A percentile compares a stretch with the other conserved stretches of the same genome.
Conservation (phyloP, 2,329 filamentous ascomycete species). For the Aspergillus pseudonomiae region DNA sequence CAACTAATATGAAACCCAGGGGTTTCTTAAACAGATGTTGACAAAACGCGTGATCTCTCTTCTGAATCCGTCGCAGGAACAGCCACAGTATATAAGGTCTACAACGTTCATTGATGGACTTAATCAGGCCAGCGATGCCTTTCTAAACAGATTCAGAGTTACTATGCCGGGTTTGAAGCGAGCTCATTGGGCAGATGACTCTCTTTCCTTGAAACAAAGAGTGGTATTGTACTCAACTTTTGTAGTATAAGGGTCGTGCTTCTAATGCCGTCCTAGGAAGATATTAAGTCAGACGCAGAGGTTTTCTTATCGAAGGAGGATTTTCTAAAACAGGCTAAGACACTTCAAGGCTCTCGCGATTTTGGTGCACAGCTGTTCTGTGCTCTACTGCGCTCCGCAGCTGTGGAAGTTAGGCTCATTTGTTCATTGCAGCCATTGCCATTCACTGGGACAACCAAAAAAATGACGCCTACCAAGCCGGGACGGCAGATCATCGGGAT, state of each 20-base stretch:
- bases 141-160: slow-evolving; percentile 70
- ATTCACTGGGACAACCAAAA: slow-evolving; percentile 58
- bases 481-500: slow-evolving; percentile 40
- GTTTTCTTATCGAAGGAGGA: slow-evolving; percentile 69
- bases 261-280: slow-evolving; percentile 47
- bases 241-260: slow-evolving; percentile 10
- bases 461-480: slow-evolving; percentile 46
- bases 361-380: slow-evolving; percentile 90
- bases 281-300: slow-evolving; percentile 66
- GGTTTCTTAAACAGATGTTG: slow-evolving; percentile 65
- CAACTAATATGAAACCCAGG: slow-evolving; percentile 25
- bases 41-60: slow-evolving; percentile 66
- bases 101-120: slow-evolving; percentile 79
- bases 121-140: slow-evolving; percentile 68
- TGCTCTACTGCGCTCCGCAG: slow-evolving; percentile 78
- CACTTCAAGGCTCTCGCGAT: slow-evolving; percentile 79
- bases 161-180: slow-evolving; percentile 71
- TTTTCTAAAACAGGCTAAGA: slow-evolving; percentile 71
- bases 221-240: slow-evolving; percentile 23
- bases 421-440: slow-evolving; percentile 86
- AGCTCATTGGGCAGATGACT: slow-evolving; percentile 74
- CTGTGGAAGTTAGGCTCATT: slow-evolving; percentile 78
- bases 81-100: slow-evolving; percentile 75
- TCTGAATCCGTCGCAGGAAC: slow-evolving; percentile 67
- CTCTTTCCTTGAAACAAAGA: slow-evolving; percentile 63